Conservation (phyloP, 805 yeast species). For the Cyberlindnera lachancei region DNA sequence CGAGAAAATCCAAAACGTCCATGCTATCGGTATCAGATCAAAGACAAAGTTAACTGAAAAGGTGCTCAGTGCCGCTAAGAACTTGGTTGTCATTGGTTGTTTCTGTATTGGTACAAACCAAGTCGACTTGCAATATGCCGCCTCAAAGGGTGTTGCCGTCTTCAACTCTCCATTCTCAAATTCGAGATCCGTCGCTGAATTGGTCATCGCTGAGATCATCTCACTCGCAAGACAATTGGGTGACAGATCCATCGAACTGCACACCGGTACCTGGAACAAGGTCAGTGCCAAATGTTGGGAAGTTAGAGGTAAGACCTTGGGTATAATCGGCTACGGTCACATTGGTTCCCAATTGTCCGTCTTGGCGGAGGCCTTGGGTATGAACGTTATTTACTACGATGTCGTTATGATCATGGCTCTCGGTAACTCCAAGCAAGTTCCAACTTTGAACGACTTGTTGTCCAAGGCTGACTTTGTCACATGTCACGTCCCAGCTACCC, state of each 20-base stretch:
- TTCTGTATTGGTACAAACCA: constrained; percentile 99
- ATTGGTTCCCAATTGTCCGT: constrained; percentile 97
- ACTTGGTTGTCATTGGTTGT: constrained; percentile 88
- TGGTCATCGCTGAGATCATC: constrained; percentile 92
- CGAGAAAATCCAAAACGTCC: constrained; percentile 87
- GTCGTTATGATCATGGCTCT: constrained; percentile 88
- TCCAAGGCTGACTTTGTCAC: constrained; percentile 80
- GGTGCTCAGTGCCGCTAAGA: constrained; percentile 77
- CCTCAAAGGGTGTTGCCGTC: constrained; percentile 88
- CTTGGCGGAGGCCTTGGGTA: constrained; percentile 94
- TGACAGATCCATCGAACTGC: constrained; percentile 93
- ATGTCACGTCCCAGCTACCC: constrained; percentile 89
- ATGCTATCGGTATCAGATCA: constrained; percentile 97
- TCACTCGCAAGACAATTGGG: constrained; percentile 93
- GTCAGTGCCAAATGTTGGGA: constrained; percentile 96
- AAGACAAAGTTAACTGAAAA: constrained; percentile 83
- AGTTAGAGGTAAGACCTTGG: constrained; percentile 96
- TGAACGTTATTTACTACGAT: constrained; percentile 93
- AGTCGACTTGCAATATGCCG: constrained; percentile 89
- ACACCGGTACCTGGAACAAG: constrained; percentile 97
- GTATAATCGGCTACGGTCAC: constrained; percentile 97
- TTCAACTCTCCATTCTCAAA: constrained; percentile 98
- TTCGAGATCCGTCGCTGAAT: constrained; percentile 97
- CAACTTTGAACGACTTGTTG: constrained; percentile 76
- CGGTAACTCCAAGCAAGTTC: constrained; percentile 93